Evolutionary conservation across 148 eudicot species (phyloP).

Genomic region (Pouteria glomerata): DNA sequence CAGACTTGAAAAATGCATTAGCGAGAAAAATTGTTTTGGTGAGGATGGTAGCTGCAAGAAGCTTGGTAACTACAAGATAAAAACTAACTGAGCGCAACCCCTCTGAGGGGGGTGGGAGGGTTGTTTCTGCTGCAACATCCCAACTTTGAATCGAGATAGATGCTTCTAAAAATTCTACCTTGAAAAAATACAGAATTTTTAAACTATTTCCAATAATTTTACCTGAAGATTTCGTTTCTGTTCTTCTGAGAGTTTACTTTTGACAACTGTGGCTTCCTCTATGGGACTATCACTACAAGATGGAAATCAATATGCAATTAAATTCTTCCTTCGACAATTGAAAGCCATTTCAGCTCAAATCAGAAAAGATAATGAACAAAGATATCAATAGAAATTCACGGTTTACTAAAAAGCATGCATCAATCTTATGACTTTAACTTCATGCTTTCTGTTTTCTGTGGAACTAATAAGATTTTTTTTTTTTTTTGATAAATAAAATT

Average conservation of each 20-base stretch:
- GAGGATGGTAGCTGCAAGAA: background rate
- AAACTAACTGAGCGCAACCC: background rate
- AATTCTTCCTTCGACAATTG: background rate
- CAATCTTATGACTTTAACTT: background rate
- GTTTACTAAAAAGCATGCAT: background rate
- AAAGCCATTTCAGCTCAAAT: background rate
- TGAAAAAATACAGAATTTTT: background rate
- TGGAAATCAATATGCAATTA: conserved; percentile 6
- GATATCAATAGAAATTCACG: background rate
- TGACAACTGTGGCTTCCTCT: conserved; percentile 38
- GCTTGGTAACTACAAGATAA: background rate
- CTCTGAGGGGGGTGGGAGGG: background rate
- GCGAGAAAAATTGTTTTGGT: background rate
- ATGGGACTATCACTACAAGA: conserved; percentile 46
- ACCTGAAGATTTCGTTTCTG: conserved; percentile 73
- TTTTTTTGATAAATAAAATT: background rate
- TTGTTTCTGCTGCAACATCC: conserved; percentile 5
- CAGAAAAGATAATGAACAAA: background rate
- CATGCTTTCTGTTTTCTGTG: background rate
- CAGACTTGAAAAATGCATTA: too few relatives aligned
- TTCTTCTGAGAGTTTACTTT: conserved; percentile 52
- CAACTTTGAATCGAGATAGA: background rate
- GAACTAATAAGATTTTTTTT: too few relatives aligned
- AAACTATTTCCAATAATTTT: background rate
- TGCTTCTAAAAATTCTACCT: background rate